Percentiles rank a stretch among this genome's conserved stretches.
Conservation (phyloP, 1,284 basidiomycete genomes). For the Peniophora sp. region DNA sequence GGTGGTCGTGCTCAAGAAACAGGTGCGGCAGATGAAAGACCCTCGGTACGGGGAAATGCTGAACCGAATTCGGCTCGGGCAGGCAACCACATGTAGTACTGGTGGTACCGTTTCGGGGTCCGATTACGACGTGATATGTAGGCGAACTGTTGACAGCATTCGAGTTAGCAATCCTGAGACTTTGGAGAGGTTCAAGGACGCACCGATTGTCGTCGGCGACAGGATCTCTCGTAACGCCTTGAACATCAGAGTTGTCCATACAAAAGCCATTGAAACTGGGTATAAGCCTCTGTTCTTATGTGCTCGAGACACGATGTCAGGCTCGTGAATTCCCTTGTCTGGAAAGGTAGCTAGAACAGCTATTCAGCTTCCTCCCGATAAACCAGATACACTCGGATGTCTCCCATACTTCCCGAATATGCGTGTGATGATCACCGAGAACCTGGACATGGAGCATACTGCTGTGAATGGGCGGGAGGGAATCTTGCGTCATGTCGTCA, state of each 20-base stretch:
- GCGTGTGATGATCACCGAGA: slow-evolving; percentile 21
- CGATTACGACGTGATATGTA: not conserved
- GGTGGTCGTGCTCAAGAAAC: not conserved
- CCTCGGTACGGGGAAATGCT: not conserved
- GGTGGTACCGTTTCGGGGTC: not conserved
- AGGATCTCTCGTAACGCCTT: not conserved
- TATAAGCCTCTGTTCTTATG: not conserved
- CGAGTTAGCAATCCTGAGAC: not conserved
- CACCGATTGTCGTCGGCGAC: not conserved
- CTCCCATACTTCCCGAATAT: slow-evolving; percentile 15
- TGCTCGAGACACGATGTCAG: not conserved
- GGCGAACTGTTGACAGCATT: not conserved
- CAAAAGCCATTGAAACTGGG: not conserved
- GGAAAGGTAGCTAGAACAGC: not conserved
- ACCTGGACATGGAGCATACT: slow-evolving; percentile 12
- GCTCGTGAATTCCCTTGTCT: not conserved
- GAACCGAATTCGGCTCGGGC: not conserved
- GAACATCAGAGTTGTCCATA: not conserved
- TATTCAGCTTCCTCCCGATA: not conserved
- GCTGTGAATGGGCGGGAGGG: slow-evolving; percentile 22
- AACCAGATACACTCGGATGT: slow-evolving; percentile 4
- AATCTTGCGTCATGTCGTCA: slow-evolving; percentile 10
- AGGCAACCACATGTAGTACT: not conserved
- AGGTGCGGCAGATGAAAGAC: not conserved
- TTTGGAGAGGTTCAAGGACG: not conserved